Base-by-base conservation (phyloP, 2,329 filamentous ascomycete genomes). In the Fusarium mundagurra region DNA sequence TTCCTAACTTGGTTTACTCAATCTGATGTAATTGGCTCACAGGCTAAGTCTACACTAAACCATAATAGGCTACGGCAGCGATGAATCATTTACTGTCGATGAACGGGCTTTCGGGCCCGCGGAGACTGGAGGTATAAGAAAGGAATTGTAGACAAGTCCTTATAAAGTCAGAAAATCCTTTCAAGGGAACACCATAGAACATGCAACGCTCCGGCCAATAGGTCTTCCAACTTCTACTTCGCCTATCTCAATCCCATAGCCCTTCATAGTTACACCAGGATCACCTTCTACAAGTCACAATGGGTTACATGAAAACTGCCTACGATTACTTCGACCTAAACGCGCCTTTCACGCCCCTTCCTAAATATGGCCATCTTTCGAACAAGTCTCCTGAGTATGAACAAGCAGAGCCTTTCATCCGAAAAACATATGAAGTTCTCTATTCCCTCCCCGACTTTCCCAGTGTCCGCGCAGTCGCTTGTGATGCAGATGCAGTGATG, bases 341-440 rank as follows among this genome's bases (percentile, higher is more conserved):
- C 6, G 29, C 34, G 16, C 34, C 61, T 29, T 78, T 76, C 36
- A 54, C 57, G 3, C 69, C 75, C 1, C 48, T 68, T 2, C 75
- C 75, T 4, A 72, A 74, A n/a, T 47, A 78, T 18, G 71, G 76
- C 1, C 76, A 77, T 41, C 69, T 75, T 6, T 77, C 75, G 1
- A 18, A 76, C 10, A 64, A 53, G 22, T 58, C 24, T 0, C 39
- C 66, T 3, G 64, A 76, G 10, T 76, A 68, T 20, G 31, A 29
- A 16, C 16, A 50, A 22, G 63, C 24, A 10, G 63, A 71, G 4
- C 13, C 43, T 1, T 48, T 29, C 3, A 68, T 77, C 13, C 33
- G 61, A 17, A 38, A 53, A 7, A 58, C 27, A 1, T 67, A 57
- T 2, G 16, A n/a, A 4, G 22, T 22, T 1, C n/a, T 71, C 0